Evolutionary conservation across 352 stramenopile genomes (phyloP), one percentile per base, ranked within the genome.

Genomic region (Halophytophthora batemanensis): DNA sequence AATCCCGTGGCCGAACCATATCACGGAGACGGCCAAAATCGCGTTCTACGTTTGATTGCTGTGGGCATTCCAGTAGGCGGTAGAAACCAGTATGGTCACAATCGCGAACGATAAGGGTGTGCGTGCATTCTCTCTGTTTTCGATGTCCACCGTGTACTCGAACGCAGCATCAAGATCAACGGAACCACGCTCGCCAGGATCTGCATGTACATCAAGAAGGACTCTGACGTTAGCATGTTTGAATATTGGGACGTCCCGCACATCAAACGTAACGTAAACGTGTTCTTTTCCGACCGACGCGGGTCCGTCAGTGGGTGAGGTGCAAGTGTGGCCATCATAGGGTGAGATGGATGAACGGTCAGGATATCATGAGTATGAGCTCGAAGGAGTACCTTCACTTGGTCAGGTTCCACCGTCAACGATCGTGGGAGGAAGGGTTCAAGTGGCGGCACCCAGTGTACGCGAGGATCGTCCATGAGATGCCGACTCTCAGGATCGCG

Each of bases 401-500:
- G 21, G 25, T 33, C 1, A 23, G 23, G 14, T 43, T 59, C 13
- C 40, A 46, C 18, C 28, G 33, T 25, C 28, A 13, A 23, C 49
- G 22, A n/a, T 3, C 6, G 1, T 56, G 49, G 40, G n/a, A 56
- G 21, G 39, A 49, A 22, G 15, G 15, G 10, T 19, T 38, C 4
- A 49, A 44, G 40, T 25, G 31, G 1, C 17, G 19, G 5, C 2
- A 39, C 10, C 31, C 39, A 1, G 2, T 8, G 19, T 56, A 50
- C 22, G 22, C 18, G 1, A 19, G 15, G 3, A 25, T 45, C 1
- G 35, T 65, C 7, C 19, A 6, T 3, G 40, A 5, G 25, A 65
- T 65, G 50, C 50, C 50, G 3, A 61, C 58, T 6, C 54, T 66
- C 58, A 66, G 54, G 46, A 61, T 46, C 3, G 17, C 41, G 1